phyloP scores from a whole-genome alignment of 2,329 filamentous ascomycete genomes.

The Pleochaeta shiraiana region DNA sequence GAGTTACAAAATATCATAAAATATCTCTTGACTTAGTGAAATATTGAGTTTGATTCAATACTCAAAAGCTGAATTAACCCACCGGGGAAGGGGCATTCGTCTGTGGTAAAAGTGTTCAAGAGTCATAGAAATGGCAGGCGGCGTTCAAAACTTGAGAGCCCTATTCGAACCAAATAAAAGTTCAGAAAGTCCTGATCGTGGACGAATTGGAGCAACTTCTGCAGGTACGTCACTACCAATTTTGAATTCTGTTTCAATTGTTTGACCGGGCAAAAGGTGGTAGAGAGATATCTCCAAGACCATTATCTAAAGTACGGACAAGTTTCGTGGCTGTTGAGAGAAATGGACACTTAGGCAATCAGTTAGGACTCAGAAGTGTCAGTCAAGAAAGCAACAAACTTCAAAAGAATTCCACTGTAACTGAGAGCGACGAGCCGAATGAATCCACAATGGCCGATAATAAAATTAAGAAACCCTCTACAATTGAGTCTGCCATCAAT shows the following conservation, averaged over 20 bases:
- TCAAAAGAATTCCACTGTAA: slow-evolving; percentile 15
- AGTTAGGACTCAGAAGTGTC: slow-evolving; percentile 21
- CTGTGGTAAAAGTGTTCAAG: no score
- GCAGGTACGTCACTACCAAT: slow-evolving; percentile 20
- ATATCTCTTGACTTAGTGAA: no score
- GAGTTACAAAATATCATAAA: no score
- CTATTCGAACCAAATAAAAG: slow-evolving; percentile 57
- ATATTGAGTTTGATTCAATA: no score
- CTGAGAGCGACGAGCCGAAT: slow-evolving; percentile 12
- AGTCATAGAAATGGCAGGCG: slow-evolving; percentile 12
- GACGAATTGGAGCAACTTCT: slow-evolving; percentile 38
- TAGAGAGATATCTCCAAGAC: slow-evolving; percentile 28
- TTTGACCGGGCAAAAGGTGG: neutral
- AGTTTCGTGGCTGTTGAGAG: slow-evolving; percentile 52
- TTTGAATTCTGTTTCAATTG: neutral
- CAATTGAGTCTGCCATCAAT: no score
- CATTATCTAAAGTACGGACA: slow-evolving; percentile 52
- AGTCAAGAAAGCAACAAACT: slow-evolving; percentile 14
- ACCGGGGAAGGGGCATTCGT: no score
- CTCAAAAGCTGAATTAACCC: no score
- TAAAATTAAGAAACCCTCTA: neutral
- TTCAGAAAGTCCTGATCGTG: slow-evolving; percentile 33
- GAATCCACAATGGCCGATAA: neutral
- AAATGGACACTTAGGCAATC: slow-evolving; percentile 21
- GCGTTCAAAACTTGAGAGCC: slow-evolving; percentile 43